Percentiles rank a stretch among this genome's conserved stretches.
These are phyloP conservation scores for Pelargonium australe DNA, from an alignment of 441 rosid species.

Conservation along the genomic window DNA sequence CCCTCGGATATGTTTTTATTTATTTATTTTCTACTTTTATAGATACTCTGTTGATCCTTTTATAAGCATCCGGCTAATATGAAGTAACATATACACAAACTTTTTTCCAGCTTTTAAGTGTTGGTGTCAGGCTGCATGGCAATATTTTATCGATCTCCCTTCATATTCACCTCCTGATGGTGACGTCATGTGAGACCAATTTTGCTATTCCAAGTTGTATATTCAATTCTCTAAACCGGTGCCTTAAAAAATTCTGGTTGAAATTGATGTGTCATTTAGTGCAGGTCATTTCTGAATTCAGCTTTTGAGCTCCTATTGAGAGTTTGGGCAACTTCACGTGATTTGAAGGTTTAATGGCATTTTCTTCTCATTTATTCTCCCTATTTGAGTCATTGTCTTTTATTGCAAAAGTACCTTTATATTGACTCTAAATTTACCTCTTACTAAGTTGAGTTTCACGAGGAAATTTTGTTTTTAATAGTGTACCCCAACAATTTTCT, in stretches of 20 bases:
- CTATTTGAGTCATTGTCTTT: neutral
- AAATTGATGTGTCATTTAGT: conserved; percentile 25
- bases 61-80: conserved; percentile 9
- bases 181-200: conserved; percentile 75
- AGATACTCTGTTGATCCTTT: conserved; percentile 6
- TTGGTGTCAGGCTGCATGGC: conserved; percentile 96
- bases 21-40: conserved; percentile 7
- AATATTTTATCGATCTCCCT: conserved; percentile 55
- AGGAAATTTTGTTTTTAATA: neutral
- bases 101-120: conserved; percentile 75
- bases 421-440: neutral
- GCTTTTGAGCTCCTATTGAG: conserved; percentile 90
- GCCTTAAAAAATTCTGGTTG: conserved; percentile 10
- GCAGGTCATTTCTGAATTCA: conserved; percentile 90
- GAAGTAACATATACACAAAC: conserved; percentile 15
- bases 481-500: neutral
- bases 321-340: conserved; percentile 94
- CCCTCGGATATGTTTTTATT: neutral
- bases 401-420: neutral
- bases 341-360: conserved; percentile 57
- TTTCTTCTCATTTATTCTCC: conserved; percentile 3
- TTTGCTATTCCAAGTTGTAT: conserved; percentile 25
- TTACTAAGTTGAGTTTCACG: neutral
- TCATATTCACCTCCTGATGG: conserved; percentile 60
- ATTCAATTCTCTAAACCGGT: conserved; percentile 16